Base-by-base conservation (phyloP, 352 stramenopile species). In the Pythium phragmiticola region DNA sequence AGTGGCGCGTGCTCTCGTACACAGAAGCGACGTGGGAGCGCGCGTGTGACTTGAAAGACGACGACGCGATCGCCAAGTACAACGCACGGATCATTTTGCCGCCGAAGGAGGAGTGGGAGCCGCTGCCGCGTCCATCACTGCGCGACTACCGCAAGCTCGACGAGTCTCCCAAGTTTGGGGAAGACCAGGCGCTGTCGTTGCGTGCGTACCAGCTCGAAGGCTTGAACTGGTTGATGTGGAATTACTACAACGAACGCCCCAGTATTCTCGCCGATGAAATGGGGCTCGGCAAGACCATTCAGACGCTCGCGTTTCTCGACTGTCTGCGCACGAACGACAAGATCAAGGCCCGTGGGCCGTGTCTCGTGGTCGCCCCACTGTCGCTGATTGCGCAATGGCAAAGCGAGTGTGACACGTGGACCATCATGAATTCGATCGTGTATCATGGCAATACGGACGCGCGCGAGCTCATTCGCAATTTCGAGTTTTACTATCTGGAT, bases 351-450 rank as follows among this genome's bases (percentile, higher is more conserved):
- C 84, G 85, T 3, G 94, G 95, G 7, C 98, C 98, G 14, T 99
- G 99, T 70, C 83, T 99, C 7, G 94, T 99, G 26, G 93, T 99
- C 12, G 98, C 97, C 11, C 98, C 98, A 12, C 83, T 99, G 3
- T 99, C 95, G 26, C 98, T 98, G 2, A 95, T 99, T 57, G 84
- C 92, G n/a, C 98, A 99, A 69, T 99, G 98, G 98, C 83, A 99
- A 66, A 96, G 98, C 55, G 98, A 99, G 78, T 99, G 99, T 68
- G 86, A 98, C 53, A 95, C 78, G 37, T 99, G 98, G 98, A 99
- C 97, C 0, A 88, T 96, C 46, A 95, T 99, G 72, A 99, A 99
- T 76, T 99, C 96, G 45, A 90, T 99, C 52, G 90, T 99, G 1
- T 99, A 99, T 66, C 97, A 99, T 77, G 98, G 98, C 36, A 97